phyloP scores from a whole-genome alignment of 176 grass and related monocot species.

The Oryza nivara region DNA sequence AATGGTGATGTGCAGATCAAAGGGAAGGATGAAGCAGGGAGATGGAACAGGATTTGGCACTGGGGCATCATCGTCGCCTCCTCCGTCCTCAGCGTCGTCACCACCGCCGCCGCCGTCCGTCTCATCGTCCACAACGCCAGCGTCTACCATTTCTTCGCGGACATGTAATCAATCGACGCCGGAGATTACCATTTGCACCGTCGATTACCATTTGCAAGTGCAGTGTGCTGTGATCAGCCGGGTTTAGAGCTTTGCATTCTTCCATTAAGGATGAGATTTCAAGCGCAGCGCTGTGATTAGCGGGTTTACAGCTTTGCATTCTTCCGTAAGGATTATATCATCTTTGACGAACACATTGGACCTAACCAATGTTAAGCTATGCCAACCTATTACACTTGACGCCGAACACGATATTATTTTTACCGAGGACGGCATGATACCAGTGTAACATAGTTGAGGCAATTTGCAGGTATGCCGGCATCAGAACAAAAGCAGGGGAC shows the following conservation, averaged over 20 bases:
- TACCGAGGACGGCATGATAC: no score
- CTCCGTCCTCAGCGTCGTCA: conserved; percentile 50
- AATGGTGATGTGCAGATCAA: conserved; percentile 37
- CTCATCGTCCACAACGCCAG: conserved; percentile 61
- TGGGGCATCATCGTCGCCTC: conserved; percentile 58
- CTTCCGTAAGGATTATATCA: no score
- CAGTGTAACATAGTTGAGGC: not conserved
- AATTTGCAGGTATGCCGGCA: not conserved
- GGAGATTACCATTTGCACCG: no score
- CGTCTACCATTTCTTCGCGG: conserved; percentile 71
- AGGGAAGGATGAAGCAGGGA: conserved; percentile 38
- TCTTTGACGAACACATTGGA: not conserved
- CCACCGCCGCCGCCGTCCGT: conserved; percentile 60
- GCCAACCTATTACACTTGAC: no score
- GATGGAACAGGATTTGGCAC: conserved; percentile 63
- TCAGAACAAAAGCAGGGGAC: not conserved
- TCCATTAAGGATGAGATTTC: not conserved
- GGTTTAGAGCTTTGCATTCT: no score
- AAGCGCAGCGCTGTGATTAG: no score
- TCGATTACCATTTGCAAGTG: not conserved
- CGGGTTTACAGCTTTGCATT: no score
- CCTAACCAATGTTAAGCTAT: not conserved
- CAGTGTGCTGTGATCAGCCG: no score
- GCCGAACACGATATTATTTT: no score
- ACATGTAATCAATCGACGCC: conserved; percentile 1